Conservation (phyloP, 345 rosid species). For the Populus euphratica region DNA sequence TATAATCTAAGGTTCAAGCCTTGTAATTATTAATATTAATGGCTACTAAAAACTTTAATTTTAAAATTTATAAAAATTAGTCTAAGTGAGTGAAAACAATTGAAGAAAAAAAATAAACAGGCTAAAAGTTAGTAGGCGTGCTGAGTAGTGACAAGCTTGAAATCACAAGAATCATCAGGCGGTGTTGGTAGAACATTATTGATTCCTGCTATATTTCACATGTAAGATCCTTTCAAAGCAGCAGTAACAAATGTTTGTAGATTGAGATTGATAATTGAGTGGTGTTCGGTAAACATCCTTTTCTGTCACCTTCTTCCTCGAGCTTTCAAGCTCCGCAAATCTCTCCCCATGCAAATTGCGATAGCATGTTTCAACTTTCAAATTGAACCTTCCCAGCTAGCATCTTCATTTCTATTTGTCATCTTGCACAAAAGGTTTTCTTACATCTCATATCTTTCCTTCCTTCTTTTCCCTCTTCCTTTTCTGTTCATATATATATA, state of each 20-base stretch:
- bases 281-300: slow-evolving; percentile 4
- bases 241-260: not conserved
- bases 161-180: not conserved
- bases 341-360: not conserved
- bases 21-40: too few species aligned
- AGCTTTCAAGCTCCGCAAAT: slow-evolving; percentile 5
- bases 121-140: too few species aligned
- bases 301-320: not conserved
- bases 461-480: too few species aligned
- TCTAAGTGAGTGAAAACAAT: too few species aligned
- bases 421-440: too few species aligned
- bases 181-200: not conserved
- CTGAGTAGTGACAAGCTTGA: not conserved
- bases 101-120: too few species aligned
- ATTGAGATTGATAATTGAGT: not conserved
- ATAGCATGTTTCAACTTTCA: not conserved
- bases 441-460: too few species aligned
- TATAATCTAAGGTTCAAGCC: fast-evolving
- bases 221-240: not conserved
- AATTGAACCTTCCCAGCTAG: not conserved
- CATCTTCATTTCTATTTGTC: not conserved
- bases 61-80: fast-evolving
- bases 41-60: fast-evolving
- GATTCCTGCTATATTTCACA: not conserved
- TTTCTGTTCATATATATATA: too few species aligned